Conservation (phyloP, 441 rosid genomes). For the Kokia cookei region DNA sequence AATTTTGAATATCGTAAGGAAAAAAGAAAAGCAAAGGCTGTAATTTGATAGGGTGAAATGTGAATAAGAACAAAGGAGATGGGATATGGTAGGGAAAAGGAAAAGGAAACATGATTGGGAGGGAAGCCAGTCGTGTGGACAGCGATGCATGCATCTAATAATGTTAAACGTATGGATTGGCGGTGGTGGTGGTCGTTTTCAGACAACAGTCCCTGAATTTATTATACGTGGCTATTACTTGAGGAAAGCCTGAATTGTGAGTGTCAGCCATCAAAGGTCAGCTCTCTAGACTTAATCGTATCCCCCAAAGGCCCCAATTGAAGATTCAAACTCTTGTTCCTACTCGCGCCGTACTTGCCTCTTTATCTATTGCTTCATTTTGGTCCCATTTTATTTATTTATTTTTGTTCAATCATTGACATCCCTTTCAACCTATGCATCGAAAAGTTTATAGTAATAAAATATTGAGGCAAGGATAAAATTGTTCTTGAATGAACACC, state of each 20-base stretch:
- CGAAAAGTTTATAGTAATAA: no score
- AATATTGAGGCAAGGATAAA: no score
- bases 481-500: no score
- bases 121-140: slow-evolving; percentile 28
- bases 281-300: neutral
- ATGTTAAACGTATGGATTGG: neutral
- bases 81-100: neutral
- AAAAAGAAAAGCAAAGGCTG: neutral
- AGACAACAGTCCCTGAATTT: slow-evolving; percentile 10
- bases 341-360: neutral
- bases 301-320: neutral
- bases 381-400: neutral
- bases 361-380: neutral
- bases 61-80: neutral
- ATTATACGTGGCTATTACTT: slow-evolving; percentile 1
- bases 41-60: neutral
- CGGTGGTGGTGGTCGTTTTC: neutral
- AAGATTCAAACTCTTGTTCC: neutral
- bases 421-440: neutral
- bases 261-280: neutral
- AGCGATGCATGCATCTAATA: slow-evolving; percentile 15
- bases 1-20: no score
- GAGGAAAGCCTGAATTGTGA: neutral
- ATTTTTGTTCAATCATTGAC: neutral
- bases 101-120: neutral